These are phyloP conservation scores for Cladosporium oxysporum DNA, from an alignment of 2,329 filamentous ascomycete genomes.

Conservation along the genomic window DNA sequence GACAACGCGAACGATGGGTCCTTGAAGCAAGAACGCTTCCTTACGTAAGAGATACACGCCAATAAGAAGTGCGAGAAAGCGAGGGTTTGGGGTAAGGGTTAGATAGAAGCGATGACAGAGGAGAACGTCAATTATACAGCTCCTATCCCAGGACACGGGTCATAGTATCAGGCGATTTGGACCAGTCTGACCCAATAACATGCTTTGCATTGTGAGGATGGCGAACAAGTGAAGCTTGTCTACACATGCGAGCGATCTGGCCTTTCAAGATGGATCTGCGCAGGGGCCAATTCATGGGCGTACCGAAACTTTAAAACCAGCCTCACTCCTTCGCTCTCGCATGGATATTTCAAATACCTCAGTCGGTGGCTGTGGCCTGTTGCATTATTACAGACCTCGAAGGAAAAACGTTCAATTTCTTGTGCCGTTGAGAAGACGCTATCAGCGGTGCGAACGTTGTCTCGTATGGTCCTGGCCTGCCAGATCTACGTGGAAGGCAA, in stretches of 20 bases:
- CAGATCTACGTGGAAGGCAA: background rate
- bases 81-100: too few species aligned
- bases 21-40: too few species aligned
- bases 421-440: background rate
- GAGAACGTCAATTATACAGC: background rate
- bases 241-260: background rate
- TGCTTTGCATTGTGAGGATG: background rate
- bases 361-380: background rate
- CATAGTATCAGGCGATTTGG: background rate
- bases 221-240: background rate
- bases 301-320: constrained; percentile 3
- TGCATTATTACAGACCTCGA: background rate
- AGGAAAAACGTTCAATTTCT: background rate
- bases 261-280: background rate
- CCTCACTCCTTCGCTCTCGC: background rate
- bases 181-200: background rate
- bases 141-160: background rate
- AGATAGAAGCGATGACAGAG: too few species aligned
- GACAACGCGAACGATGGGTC: too few species aligned
- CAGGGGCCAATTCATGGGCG: background rate
- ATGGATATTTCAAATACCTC: background rate
- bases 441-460: too few species aligned
- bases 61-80: too few species aligned
- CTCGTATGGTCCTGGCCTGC: background rate
- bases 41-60: too few species aligned